Percentiles rank a stretch among this genome's conserved stretches.
phyloP scores from a whole-genome alignment of 805 yeast genomes.

The Lipomyces spencermartinsiae region DNA sequence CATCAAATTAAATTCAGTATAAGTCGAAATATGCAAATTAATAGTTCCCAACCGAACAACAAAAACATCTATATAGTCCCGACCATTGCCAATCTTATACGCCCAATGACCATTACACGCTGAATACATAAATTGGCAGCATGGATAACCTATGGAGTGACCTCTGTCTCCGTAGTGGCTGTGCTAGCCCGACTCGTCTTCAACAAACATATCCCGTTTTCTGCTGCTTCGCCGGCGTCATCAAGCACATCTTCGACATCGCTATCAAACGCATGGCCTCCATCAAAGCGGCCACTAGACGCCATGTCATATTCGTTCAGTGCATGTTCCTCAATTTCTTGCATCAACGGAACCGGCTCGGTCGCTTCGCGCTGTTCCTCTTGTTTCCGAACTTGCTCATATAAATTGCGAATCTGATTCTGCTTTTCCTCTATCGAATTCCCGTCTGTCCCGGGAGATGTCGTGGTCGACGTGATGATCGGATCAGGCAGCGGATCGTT shows the following conservation, averaged over 20 bases:
- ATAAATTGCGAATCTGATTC: conserved; percentile 7
- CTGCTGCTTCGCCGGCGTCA: conserved; percentile 14
- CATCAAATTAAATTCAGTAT: too few relatives aligned
- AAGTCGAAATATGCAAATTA: too few relatives aligned
- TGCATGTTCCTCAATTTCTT: not conserved
- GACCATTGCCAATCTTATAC: not conserved
- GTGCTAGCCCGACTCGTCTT: not conserved
- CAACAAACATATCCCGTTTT: conserved; percentile 16
- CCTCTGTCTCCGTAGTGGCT: not conserved
- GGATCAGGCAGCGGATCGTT: conserved; percentile 50
- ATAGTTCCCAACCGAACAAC: too few relatives aligned
- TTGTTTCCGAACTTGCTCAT: conserved; percentile 8
- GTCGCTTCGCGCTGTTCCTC: not conserved
- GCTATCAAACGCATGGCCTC: not conserved
- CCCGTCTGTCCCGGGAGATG: conserved; percentile 7
- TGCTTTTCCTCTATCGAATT: conserved; percentile 6
- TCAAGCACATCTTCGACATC: not conserved
- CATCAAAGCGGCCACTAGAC: not conserved
- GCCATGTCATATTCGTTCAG: not conserved
- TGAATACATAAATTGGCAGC: not conserved
- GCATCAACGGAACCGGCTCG: not conserved
- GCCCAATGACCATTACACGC: not conserved
- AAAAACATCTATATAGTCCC: too few relatives aligned
- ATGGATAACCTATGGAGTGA: not conserved
- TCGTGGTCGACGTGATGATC: conserved; percentile 12